Conservation (phyloP, 1,139 yeast species). For the Magnusiomyces suaveolens region DNA sequence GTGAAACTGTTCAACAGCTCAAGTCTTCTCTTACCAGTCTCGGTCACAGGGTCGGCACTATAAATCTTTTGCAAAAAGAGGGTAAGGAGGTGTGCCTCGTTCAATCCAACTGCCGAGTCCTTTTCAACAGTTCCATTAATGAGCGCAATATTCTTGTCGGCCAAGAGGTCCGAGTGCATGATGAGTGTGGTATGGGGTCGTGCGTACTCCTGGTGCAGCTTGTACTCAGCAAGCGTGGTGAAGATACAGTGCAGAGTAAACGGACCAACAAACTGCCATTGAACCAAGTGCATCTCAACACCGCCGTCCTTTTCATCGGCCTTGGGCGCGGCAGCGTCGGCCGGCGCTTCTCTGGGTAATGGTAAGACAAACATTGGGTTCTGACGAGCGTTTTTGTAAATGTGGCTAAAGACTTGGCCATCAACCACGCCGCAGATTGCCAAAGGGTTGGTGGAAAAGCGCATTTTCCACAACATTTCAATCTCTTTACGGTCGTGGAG, state of each 20-base stretch:
- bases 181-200: slow-evolving; percentile 88
- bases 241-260: slow-evolving; percentile 80
- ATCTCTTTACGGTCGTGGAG: slow-evolving; percentile 51
- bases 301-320: slow-evolving; percentile 34
- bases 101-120: slow-evolving; percentile 51
- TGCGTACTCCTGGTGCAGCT: slow-evolving; percentile 83
- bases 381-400: slow-evolving; percentile 58
- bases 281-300: slow-evolving; percentile 81
- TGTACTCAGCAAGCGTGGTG: slow-evolving; percentile 87
- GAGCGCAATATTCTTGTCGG: slow-evolving; percentile 55
- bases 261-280: slow-evolving; percentile 88
- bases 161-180: slow-evolving; percentile 72
- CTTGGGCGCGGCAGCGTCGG: slow-evolving; percentile 1
- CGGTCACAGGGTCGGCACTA: slow-evolving; percentile 48
- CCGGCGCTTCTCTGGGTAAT: slow-evolving; percentile 34
- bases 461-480: slow-evolving; percentile 81
- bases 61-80: slow-evolving; percentile 83
- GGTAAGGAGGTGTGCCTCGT: slow-evolving; percentile 69
- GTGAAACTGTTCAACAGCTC: slow-evolving; percentile 59
- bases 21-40: slow-evolving; percentile 39
- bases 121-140: slow-evolving; percentile 83
- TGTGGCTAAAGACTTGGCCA: slow-evolving; percentile 45
- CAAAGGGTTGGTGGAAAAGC: slow-evolving; percentile 56
- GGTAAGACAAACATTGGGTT: slow-evolving; percentile 52
- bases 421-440: slow-evolving; percentile 58